phyloP scores from a whole-genome alignment of 108 stramenopile genomes.

The Heterococcus sp. region DNA sequence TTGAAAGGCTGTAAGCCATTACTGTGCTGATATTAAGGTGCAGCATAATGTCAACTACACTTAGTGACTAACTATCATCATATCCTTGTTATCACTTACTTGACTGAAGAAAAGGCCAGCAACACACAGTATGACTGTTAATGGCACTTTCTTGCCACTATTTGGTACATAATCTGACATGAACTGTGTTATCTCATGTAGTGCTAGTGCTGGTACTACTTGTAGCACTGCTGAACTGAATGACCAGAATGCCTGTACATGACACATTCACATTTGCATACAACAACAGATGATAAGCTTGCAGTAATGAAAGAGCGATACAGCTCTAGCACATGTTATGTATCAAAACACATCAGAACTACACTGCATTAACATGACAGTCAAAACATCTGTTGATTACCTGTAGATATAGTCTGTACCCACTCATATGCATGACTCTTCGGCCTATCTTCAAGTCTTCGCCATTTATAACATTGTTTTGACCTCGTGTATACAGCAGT shows the following conservation, averaged over 20 bases:
- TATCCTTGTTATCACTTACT: neutral
- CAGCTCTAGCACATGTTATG: neutral
- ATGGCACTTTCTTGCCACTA: neutral
- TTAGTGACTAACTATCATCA: neutral
- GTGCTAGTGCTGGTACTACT: slow-evolving; percentile 11
- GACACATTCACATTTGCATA: neutral
- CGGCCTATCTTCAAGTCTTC: slow-evolving; percentile 2
- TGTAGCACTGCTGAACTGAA: slow-evolving; percentile 3
- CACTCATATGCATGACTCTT: slow-evolving; percentile 18
- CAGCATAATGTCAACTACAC: neutral
- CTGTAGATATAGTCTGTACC: slow-evolving; percentile 19
- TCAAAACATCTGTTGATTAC: neutral
- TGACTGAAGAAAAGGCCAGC: slow-evolving; percentile 20
- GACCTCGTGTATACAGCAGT: slow-evolving; percentile 22
- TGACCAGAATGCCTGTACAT: slow-evolving; percentile 6
- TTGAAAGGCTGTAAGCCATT: neutral
- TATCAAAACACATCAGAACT: neutral
- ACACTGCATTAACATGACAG: neutral
- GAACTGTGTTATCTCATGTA: slow-evolving; percentile 23
- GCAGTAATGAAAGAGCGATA: neutral
- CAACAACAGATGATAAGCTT: neutral
- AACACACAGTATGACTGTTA: slow-evolving; percentile 5
- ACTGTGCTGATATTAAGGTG: neutral
- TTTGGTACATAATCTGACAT: slow-evolving; percentile 22
- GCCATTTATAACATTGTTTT: slow-evolving; percentile 1